Base-by-base conservation (phyloP, 1,284 basidiomycete genomes). In the Cystobasidium sp. region DNA sequence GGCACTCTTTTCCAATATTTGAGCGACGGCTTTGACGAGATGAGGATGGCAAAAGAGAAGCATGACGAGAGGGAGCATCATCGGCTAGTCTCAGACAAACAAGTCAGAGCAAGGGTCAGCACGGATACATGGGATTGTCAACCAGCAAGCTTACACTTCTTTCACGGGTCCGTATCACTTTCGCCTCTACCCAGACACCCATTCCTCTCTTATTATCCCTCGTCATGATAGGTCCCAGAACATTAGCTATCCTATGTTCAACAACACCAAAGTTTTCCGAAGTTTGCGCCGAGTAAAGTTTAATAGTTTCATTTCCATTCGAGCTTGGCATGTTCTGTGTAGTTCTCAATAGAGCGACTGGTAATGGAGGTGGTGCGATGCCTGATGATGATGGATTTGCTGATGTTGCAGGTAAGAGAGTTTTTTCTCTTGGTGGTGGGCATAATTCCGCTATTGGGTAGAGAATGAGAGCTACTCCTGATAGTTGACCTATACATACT, bases 41-140 rank as follows among this genome's bases (percentile, higher is more conserved):
- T 92, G 91, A 78, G 94, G 94, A 6, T 93, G 91, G 14, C 94
- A 95, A 82, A 93, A 97, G 41, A 97, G 88, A 43, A 97, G 87
- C 80, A 97, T 86, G 80, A 92, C 90, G 56, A 98, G 85, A 37
- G 90, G 88, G 49, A 94, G 85, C 74, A 94, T 90, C 61, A 90
- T 90, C 56, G 90, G 84, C 91, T 93, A 82, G 66, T 16, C 3
- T 51, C 16, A 51, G 20, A 51, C 16, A 51, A 51, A 51, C 47
- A 51, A 31, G n/a, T 31, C 43, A 31, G 8, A 66, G 31, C 41
- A 53, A 2, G 65, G 18, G 12, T 22, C 16, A 24, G 31, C n/a
- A 22, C 18, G 5, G 12, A 71, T 69, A 37, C 20, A 14, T 16
- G 18, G 63, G 14, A 22, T 12, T 10, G n/a, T 16, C 22, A 37